phyloP scores from a whole-genome alignment of 2,329 filamentous ascomycete genomes.

The Trichoderma endophyticum region DNA sequence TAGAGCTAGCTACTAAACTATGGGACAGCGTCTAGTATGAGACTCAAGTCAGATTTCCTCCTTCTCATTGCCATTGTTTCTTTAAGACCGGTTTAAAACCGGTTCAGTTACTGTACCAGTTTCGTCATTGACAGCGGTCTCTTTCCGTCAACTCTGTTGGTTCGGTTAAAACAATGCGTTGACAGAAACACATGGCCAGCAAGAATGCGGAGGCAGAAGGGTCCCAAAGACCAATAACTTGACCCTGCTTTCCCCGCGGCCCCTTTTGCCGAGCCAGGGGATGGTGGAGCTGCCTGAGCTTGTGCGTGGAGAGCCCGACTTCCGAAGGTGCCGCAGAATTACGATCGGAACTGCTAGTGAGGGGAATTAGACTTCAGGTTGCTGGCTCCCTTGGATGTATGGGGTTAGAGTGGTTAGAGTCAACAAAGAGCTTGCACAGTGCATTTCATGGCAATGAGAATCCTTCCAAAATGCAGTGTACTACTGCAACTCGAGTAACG shows the following conservation, averaged over 20 bases:
- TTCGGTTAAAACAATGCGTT: background rate
- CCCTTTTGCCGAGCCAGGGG: slow-evolving; percentile 11
- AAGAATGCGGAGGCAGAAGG: background rate
- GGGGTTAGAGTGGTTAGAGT: background rate
- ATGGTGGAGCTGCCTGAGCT: slow-evolving; percentile 6
- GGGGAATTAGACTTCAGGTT: slow-evolving; percentile 8
- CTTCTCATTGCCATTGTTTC: background rate
- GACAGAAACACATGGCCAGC: slow-evolving; percentile 1
- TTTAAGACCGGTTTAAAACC: background rate
- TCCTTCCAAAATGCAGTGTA: background rate
- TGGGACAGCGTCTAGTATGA: background rate
- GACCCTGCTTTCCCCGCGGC: slow-evolving; percentile 1
- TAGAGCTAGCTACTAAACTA: background rate
- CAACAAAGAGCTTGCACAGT: background rate
- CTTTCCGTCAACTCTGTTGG: background rate
- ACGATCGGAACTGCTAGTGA: slow-evolving; percentile 10
- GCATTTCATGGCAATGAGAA: background rate
- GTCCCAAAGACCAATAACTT: background rate
- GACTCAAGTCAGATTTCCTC: background rate
- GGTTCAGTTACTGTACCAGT: background rate
- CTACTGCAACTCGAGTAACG: background rate
- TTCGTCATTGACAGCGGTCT: background rate
- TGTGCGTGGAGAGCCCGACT: slow-evolving; percentile 1
- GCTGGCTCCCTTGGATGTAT: slow-evolving; percentile 2
- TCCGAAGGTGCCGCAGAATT: slow-evolving; percentile 9